Base-by-base conservation (phyloP, 2,329 filamentous ascomycete species). In the Botryotinia globosa region DNA sequence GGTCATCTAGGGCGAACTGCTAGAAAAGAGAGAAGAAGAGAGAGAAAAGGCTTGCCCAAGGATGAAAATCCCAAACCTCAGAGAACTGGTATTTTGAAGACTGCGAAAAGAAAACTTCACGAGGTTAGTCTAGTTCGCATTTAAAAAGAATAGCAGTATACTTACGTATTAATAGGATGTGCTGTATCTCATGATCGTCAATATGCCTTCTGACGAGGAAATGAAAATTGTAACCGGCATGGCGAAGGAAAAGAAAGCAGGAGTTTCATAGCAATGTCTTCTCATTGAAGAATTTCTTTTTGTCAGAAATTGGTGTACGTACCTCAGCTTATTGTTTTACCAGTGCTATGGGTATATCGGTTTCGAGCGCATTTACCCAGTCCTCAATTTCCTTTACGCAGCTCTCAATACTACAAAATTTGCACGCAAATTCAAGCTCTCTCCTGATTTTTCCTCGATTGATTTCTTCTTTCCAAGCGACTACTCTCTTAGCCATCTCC, bases 131-230 rank as follows among this genome's bases (percentile, higher is more conserved):
- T 34, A 65, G 65, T 45, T 54, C 65, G 45, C 76, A 42, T 16
- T 62, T 34, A 10, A 22, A 20, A 10, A 4, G 6, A 3, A n/a
- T 18, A 29, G 39, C 45, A 62, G 68, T 34, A 37, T 44, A n/a
- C 68, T 74, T 59, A 72, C 29, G 51, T 59, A 10, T 10, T n/a
- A 45, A 42, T 73, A 85, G 82, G 82, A 85, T 79, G 83, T 87
- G n/a, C 74, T 87, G 48, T 87, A 86, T 75, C 75, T 87, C 73
- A 83, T 86, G 79, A 83, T 87, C 73, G 84, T 86, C 20, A 86
- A 79, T 32, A 66, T 73, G 54, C 63, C 54, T 42, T 48, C 51
- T 6, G 42, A 72, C 1, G 64, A 69, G 20, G 71, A 69, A 62
- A 34, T 72, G 54, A 61, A 54, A 25, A 42, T 62, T 29, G 64